phyloP scores from a whole-genome alignment of 805 yeast genomes.

The Hanseniaspora thailandica region DNA sequence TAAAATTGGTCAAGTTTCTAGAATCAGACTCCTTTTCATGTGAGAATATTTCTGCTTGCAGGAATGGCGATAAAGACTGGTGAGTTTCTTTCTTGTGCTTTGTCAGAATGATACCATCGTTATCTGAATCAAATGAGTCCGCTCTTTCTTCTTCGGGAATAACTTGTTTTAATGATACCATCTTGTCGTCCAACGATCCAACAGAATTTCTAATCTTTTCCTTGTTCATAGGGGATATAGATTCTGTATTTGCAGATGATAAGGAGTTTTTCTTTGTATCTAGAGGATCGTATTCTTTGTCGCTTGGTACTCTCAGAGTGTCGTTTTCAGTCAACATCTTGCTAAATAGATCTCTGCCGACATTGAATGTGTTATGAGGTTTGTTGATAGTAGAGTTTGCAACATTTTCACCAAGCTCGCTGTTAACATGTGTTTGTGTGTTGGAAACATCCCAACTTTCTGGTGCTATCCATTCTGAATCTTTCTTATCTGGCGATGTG shows the following conservation, averaged over 20 bases:
- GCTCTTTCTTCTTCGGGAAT: constrained; percentile 7
- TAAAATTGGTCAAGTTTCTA: neutral
- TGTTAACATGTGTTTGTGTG: neutral
- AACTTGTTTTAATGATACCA: neutral
- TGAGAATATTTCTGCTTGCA: neutral
- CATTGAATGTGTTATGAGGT: neutral
- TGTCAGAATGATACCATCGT: constrained; percentile 10
- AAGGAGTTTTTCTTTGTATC: constrained; percentile 5
- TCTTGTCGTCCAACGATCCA: neutral
- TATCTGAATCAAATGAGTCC: constrained; percentile 13
- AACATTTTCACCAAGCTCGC: neutral
- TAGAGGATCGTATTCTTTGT: neutral
- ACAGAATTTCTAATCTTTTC: neutral
- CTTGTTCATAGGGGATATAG: constrained; percentile 4
- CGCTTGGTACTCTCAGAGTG: neutral
- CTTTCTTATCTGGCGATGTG: neutral
- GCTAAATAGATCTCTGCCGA: neutral
- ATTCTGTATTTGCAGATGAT: neutral
- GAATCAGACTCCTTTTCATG: neutral
- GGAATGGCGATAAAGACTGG: neutral
- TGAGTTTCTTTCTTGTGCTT: neutral
- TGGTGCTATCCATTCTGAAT: constrained; percentile 10
- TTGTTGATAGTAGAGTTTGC: neutral
- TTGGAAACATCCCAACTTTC: constrained; percentile 15
- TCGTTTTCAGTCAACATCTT: neutral